Conservation (phyloP, 2,329 filamentous ascomycete genomes). For the Periconia macrospinosa region DNA sequence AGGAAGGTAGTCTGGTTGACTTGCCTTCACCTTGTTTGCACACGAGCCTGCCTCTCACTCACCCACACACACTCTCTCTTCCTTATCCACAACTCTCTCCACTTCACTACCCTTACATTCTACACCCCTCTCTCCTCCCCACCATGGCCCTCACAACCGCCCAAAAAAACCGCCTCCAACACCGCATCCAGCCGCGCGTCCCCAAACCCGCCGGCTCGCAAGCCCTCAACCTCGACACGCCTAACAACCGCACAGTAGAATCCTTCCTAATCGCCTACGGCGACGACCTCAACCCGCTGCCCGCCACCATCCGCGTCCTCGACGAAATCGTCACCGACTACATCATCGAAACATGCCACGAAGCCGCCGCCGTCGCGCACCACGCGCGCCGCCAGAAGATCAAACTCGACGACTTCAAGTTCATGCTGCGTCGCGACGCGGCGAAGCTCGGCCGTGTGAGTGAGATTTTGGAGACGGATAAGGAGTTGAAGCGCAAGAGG, state of each 20-base stretch:
- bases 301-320: slow-evolving; percentile 80
- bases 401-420: slow-evolving; percentile 98
- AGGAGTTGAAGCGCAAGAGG: slow-evolving; percentile 79
- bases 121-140: background rate
- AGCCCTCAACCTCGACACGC: slow-evolving; percentile 5
- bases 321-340: slow-evolving; percentile 95
- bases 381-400: slow-evolving; percentile 92
- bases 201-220: slow-evolving; percentile 5
- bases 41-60: slow-evolving; percentile 5
- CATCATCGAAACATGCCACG: slow-evolving; percentile 90
- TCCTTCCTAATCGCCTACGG: slow-evolving; percentile 79
- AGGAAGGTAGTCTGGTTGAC: background rate
- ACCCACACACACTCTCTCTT: background rate
- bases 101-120: background rate
- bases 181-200: slow-evolving; percentile 12
- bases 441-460: slow-evolving; percentile 85
- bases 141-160: slow-evolving; percentile 1
- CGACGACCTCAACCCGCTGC: slow-evolving; percentile 75
- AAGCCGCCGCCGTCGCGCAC: slow-evolving; percentile 81
- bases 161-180: background rate
- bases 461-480: slow-evolving; percentile 86
- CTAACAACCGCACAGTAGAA: slow-evolving; percentile 55
- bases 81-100: background rate
- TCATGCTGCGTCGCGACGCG: slow-evolving; percentile 83
- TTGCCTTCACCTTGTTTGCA: background rate